Conservation (phyloP, 495 filamentous ascomycete species). For the Friedmanniomyces endolithicus region DNA sequence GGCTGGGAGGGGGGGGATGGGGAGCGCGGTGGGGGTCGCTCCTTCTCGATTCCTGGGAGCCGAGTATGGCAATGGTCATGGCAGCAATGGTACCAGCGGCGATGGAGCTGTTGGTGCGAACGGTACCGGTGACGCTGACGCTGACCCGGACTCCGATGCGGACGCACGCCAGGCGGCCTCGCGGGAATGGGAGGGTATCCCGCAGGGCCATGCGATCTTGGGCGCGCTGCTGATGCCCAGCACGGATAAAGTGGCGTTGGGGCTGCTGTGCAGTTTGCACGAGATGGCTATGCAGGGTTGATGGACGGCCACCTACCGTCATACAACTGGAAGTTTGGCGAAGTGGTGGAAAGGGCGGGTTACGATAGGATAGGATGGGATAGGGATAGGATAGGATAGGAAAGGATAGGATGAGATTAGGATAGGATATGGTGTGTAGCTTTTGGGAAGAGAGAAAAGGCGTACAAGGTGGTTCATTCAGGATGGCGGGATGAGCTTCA, state of each 20-base stretch:
- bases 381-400: no score
- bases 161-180: background rate
- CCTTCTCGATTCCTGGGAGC: no score
- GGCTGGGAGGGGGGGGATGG: conserved; percentile 14
- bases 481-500: background rate
- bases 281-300: conserved; percentile 19
- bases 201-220: conserved; percentile 26
- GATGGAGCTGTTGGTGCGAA: background rate
- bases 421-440: background rate
- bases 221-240: conserved; percentile 23
- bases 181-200: conserved; percentile 25
- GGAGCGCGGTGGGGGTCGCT: background rate
- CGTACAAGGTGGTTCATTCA: background rate
- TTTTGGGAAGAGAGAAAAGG: background rate
- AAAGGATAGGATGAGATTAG: background rate
- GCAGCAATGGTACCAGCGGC: no score
- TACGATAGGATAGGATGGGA: background rate
- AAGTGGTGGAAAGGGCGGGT: no score
- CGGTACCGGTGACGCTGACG: conserved; percentile 9
- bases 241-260: conserved; percentile 24
- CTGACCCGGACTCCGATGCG: background rate
- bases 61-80: no score
- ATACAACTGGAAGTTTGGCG: no score
- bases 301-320: no score
- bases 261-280: conserved; percentile 23